Base-by-base conservation (phyloP, 495 filamentous ascomycete genomes). In the Lentithecium fluviatile region DNA sequence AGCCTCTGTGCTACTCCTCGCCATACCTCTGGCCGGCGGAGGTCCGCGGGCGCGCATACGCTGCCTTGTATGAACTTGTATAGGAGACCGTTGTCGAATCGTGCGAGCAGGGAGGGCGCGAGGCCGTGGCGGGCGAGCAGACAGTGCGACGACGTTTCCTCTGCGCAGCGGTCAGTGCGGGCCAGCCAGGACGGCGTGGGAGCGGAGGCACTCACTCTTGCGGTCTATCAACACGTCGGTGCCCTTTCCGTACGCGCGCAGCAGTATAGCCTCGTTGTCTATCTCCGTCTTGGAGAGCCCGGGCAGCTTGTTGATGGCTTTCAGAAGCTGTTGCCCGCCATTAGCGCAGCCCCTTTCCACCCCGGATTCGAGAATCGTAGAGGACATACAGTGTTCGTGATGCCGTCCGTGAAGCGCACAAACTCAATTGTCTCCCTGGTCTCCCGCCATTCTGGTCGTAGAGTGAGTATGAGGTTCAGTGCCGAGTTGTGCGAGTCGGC, bases 191-290 rank as follows among this genome's bases (percentile, higher is more conserved):
- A 21, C 19, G 26, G 40, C 24, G 45, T 60, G 15, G 19, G 15
- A 36, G n/a, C 29, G 21, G 3, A 29, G 12, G 23, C 15, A 83
- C 83, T 81, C 86, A 85, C 94, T 86, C 77, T 96, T 88, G 57
- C 94, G 88, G 77, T 99, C 95, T 76, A 99, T 97, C 63, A 99
- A 83, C 50, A 97, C 80, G 69, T 95, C 90, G 56, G 94, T 97
- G 54, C 91, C 91, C 70, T 93, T 85, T 64, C 94, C 94, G 73
- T 97, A 99, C 51, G 94, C 94, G 64, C 94, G 84, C 70, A 99
- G 80, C 56, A 99, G 80, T 64, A 99, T 82, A 11, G 95, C 89
- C 65, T 96, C 90, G 46, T 83, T 79, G 74, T 99, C 91, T 63
- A 91, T 77, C 69, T 95, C 74, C 52, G 89, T 83, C 65, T 89